Percentiles rank a stretch among this genome's conserved stretches.
These are phyloP conservation scores for Aspergillus latus DNA, from an alignment of 2,329 filamentous ascomycete genomes.

Conservation along the genomic window DNA sequence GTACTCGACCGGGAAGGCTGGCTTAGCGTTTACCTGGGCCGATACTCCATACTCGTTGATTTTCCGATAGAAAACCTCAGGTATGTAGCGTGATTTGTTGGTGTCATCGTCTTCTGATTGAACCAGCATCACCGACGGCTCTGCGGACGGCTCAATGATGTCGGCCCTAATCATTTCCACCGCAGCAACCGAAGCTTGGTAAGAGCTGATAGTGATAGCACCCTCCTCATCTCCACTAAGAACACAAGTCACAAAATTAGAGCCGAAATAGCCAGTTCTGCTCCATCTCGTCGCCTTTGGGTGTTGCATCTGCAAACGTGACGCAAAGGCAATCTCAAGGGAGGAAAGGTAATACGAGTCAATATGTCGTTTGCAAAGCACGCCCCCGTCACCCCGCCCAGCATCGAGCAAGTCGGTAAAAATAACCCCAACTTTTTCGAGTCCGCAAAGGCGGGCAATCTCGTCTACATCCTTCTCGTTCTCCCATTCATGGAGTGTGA, in stretches of 20 bases:
- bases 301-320: conserved; percentile 50
- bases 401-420: conserved; percentile 90
- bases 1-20: conserved; percentile 94
- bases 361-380: conserved; percentile 91
- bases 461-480: conserved; percentile 80
- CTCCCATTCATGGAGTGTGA: conserved; percentile 80
- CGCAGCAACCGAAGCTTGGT: conserved; percentile 91
- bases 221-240: conserved; percentile 89
- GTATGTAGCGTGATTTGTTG: conserved; percentile 81
- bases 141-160: conserved; percentile 90
- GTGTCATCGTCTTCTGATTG: conserved; percentile 75
- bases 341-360: conserved; percentile 95
- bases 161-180: conserved; percentile 97
- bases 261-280: conserved; percentile 88
- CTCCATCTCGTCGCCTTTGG: conserved; percentile 81
- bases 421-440: conserved; percentile 87
- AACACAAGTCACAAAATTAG: conserved; percentile 91
- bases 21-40: conserved; percentile 96
- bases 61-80: conserved; percentile 92
- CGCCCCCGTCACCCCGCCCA: conserved; percentile 76
- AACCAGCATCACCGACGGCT: conserved; percentile 91
- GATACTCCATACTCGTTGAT: conserved; percentile 97
- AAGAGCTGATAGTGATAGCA: conserved; percentile 83
- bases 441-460: conserved; percentile 76
- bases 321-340: conserved; percentile 84